phyloP scores from a whole-genome alignment of 345 rosid species.

The Streptanthus diversifolius region DNA sequence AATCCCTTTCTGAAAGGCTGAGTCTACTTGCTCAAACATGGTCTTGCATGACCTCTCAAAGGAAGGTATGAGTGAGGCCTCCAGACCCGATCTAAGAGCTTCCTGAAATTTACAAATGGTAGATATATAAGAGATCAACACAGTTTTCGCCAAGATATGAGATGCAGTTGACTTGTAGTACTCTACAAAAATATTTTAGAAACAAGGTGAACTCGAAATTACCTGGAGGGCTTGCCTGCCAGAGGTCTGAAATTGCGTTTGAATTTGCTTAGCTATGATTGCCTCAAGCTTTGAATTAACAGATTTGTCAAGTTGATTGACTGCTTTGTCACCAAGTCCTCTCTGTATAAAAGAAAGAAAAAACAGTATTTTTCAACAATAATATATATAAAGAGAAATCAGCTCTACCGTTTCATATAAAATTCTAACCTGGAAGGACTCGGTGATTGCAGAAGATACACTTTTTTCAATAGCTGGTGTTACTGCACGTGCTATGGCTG shows the following conservation, averaged over 20 bases:
- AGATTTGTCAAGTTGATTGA: constrained; percentile 79
- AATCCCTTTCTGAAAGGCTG: constrained; percentile 77
- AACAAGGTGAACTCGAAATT: background rate
- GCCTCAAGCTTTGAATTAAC: constrained; percentile 78
- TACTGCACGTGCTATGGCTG: constrained; percentile 47
- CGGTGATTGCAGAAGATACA: constrained; percentile 57
- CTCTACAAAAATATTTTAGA: background rate
- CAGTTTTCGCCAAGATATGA: constrained; percentile 16
- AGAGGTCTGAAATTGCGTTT: constrained; percentile 86
- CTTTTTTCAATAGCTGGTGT: constrained; percentile 69
- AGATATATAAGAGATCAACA: constrained; percentile 6
- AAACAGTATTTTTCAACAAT: constrained; percentile 4
- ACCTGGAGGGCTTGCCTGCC: constrained; percentile 97
- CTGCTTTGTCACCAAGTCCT: constrained; percentile 86
- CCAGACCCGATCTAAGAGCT: constrained; percentile 61
- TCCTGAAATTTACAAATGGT: constrained; percentile 46
- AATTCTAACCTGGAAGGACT: constrained; percentile 78
- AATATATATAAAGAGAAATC: background rate
- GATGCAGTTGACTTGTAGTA: background rate
- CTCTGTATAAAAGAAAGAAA: constrained; percentile 46
- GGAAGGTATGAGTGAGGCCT: constrained; percentile 77
- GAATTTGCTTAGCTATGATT: constrained; percentile 77
- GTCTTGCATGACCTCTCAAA: constrained; percentile 88
- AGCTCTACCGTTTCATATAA: background rate
- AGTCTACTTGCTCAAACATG: constrained; percentile 88